Evolutionary conservation across 2,329 filamentous ascomycete genomes (phyloP).

Genomic region (Fusarium annulatum): DNA sequence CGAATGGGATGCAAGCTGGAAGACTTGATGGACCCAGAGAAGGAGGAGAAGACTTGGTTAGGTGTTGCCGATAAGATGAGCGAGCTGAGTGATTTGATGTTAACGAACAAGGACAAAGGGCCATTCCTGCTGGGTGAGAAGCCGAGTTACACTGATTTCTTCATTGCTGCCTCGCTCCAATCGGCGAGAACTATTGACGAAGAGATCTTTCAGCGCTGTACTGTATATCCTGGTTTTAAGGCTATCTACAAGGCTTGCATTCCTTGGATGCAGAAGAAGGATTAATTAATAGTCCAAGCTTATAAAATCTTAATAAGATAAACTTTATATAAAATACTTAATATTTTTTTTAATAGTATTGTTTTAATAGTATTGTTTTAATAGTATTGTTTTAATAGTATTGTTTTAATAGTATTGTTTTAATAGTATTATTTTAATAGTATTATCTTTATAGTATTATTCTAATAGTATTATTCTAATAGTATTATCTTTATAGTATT

Average conservation of each 20-base stretch:
- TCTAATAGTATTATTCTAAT: too few relatives aligned
- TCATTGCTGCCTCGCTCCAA: slow-evolving; percentile 17
- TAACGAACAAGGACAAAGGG: background rate
- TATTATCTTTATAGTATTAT: too few relatives aligned
- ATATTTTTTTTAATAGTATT: too few relatives aligned
- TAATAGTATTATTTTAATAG: too few relatives aligned
- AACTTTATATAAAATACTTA: too few relatives aligned
- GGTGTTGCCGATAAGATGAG: background rate
- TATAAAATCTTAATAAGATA: too few relatives aligned
- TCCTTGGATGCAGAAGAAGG: slow-evolving; percentile 4
- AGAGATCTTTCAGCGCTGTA: background rate
- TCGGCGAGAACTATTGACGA: slow-evolving; percentile 12
- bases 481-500: too few relatives aligned
- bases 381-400: too few relatives aligned
- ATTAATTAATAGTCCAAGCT: background rate
- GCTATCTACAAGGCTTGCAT: slow-evolving; percentile 6
- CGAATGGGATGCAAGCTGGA: slow-evolving; percentile 7
- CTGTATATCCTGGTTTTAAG: background rate
- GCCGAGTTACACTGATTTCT: slow-evolving; percentile 19
- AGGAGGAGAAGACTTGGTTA: background rate
- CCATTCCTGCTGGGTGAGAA: background rate
- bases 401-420: too few relatives aligned
- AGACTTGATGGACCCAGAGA: background rate
- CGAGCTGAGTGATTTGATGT: background rate
- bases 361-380: too few relatives aligned